These are phyloP conservation scores for Lactarius quietus DNA, from an alignment of 768 basidiomycete species.

Conservation along the genomic window DNA sequence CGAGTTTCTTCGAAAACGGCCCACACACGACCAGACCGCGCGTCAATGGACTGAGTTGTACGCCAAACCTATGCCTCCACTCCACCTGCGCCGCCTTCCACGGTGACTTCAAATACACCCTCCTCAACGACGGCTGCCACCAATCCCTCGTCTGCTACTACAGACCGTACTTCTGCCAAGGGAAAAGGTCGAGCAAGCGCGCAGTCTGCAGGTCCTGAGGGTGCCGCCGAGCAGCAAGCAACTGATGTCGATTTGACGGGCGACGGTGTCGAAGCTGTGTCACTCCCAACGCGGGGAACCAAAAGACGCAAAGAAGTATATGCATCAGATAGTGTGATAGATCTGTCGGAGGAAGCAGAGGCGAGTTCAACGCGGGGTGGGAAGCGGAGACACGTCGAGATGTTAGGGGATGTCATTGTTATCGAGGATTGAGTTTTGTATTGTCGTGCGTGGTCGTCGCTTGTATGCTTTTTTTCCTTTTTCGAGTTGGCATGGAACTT, in stretches of 20 bases:
- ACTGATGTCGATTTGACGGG: conserved; percentile 19
- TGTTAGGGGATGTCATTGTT: conserved; percentile 23
- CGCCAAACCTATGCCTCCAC: conserved; percentile 26
- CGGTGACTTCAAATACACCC: neutral
- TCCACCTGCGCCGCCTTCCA: neutral
- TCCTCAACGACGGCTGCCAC: conserved; percentile 1
- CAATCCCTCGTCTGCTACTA: neutral
- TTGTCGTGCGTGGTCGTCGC: conserved; percentile 6
- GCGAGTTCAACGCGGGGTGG: conserved; percentile 15
- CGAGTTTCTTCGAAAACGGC: conserved; percentile 32
- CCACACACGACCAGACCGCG: conserved; percentile 40
- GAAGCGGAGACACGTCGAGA: conserved; percentile 25
- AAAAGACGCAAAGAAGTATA: conserved; percentile 19
- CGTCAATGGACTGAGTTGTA: conserved; percentile 38
- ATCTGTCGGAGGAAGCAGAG: conserved; percentile 20
- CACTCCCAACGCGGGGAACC: conserved; percentile 15
- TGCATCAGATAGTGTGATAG: conserved; percentile 16
- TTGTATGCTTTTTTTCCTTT: neutral
- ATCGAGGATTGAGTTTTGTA: conserved; percentile 25
- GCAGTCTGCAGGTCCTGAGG: conserved; percentile 1
- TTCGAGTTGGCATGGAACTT: neutral
- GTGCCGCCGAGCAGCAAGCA: neutral
- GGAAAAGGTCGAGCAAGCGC: conserved; percentile 24
- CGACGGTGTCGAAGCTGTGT: conserved; percentile 16
- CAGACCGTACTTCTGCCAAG: conserved; percentile 11